A percentile compares a stretch with the other conserved stretches of the same genome.
Conservation (phyloP, 2,329 filamentous ascomycete genomes). For the Colletotrichum spinosum region DNA sequence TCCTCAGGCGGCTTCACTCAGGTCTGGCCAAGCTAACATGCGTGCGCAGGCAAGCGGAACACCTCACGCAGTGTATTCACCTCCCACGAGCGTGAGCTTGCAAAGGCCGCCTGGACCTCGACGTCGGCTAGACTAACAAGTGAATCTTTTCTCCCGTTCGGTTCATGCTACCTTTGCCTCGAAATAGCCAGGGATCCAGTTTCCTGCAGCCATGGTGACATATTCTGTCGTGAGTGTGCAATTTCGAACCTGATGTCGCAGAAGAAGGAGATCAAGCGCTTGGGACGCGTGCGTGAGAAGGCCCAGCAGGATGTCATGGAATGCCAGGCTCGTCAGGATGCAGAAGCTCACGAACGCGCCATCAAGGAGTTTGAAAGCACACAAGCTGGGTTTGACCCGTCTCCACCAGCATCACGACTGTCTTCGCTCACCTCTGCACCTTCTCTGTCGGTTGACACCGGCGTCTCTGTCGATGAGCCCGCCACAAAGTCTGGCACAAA, state of each 20-base stretch:
- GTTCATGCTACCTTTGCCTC: constrained; percentile 88
- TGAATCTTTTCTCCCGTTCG: constrained; percentile 93
- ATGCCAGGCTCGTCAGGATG: constrained; percentile 69
- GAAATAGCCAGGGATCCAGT: constrained; percentile 85
- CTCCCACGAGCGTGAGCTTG: constrained; percentile 85
- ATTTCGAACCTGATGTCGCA: constrained; percentile 91
- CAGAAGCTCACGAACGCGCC: constrained; percentile 76
- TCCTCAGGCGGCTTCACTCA: too few species aligned
- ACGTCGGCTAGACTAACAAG: constrained; percentile 86
- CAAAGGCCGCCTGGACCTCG: constrained; percentile 84
- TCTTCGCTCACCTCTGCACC: not conserved
- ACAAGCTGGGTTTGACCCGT: constrained; percentile 73
- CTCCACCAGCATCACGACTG: not conserved
- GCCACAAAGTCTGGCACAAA: constrained; percentile 56
- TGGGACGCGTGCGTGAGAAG: constrained; percentile 74
- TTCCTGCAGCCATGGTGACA: constrained; percentile 83
- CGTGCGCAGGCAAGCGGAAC: constrained; percentile 78
- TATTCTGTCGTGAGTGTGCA: constrained; percentile 96
- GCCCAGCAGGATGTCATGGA: constrained; percentile 72
- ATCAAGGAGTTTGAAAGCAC: constrained; percentile 86
- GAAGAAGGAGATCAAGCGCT: constrained; percentile 88
- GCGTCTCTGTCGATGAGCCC: constrained; percentile 5
- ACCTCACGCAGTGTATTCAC: constrained; percentile 95
- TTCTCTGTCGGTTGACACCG: not conserved
- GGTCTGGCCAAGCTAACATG: not conserved